Conservation (phyloP, 106 monocot species). For the Iris macrosiphon region DNA sequence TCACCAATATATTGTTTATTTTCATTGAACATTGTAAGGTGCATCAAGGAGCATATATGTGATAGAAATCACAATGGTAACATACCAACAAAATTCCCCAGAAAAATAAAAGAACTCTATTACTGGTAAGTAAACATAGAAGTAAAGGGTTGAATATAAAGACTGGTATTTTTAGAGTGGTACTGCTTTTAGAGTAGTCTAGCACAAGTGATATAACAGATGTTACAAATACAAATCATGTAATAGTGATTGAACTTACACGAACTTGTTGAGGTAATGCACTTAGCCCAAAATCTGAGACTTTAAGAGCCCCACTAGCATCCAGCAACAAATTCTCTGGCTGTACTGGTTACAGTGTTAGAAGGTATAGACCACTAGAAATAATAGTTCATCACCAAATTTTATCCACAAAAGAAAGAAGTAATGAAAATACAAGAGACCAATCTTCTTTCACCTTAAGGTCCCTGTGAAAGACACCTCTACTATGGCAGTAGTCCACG, state of each 20-base stretch:
- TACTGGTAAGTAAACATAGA: too few species aligned
- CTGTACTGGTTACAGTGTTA: conserved; percentile 16
- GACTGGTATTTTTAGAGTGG: too few species aligned
- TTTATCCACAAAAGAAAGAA: neutral
- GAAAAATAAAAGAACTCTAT: too few species aligned
- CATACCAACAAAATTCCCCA: too few species aligned
- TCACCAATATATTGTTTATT: neutral
- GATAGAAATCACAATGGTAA: neutral
- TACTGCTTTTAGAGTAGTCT: too few species aligned
- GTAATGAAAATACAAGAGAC: neutral
- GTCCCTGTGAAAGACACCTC: conserved; percentile 89
- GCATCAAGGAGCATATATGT: neutral
- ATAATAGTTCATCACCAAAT: neutral
- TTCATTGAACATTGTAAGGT: neutral
- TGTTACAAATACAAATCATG: too few species aligned
- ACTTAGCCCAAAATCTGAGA: conserved; percentile 96
- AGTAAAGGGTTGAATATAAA: too few species aligned
- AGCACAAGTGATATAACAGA: too few species aligned
- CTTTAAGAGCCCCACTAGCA: conserved; percentile 59
- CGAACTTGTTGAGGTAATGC: conserved; percentile 83
- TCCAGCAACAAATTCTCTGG: conserved; percentile 82
- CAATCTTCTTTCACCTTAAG: conserved; percentile 52
- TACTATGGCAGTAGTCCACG: conserved; percentile 93
- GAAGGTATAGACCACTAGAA: neutral
- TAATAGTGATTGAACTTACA: conserved; percentile 23